Conservation (phyloP, 192 early-diverging fungal genomes). For the Coemansia sp. region DNA sequence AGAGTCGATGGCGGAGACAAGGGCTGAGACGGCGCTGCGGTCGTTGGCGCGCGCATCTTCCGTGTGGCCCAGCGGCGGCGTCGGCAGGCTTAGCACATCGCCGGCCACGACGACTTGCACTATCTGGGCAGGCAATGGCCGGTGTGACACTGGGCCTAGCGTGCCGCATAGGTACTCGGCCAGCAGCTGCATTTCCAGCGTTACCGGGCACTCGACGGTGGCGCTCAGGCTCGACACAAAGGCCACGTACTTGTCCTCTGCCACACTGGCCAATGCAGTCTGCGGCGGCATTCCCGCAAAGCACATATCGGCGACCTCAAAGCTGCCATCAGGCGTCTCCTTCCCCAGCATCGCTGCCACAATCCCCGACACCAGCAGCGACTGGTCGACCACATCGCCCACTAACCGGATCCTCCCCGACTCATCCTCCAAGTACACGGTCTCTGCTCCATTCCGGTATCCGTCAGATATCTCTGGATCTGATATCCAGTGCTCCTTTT, state of each 20-base stretch:
- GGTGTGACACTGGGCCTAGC: slow-evolving; percentile 46
- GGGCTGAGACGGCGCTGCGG: slow-evolving; percentile 42
- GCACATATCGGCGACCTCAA: slow-evolving; percentile 83
- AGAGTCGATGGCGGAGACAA: slow-evolving; percentile 61
- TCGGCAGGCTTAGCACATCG: slow-evolving; percentile 57
- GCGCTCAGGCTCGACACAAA: slow-evolving; percentile 80
- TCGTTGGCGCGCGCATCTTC: slow-evolving; percentile 54
- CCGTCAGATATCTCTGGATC: slow-evolving; percentile 62
- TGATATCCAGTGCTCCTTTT: slow-evolving; percentile 73
- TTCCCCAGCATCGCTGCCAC: slow-evolving; percentile 77
- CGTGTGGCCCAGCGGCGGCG: slow-evolving; percentile 46
- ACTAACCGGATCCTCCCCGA: slow-evolving; percentile 81
- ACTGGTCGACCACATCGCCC: slow-evolving; percentile 58
- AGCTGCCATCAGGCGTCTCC: slow-evolving; percentile 74
- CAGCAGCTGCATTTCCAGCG: slow-evolving; percentile 69
- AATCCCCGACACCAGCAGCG: slow-evolving; percentile 74
- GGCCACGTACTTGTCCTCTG: slow-evolving; percentile 68
- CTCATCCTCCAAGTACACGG: slow-evolving; percentile 83
- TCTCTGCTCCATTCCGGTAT: slow-evolving; percentile 67
- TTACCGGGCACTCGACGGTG: slow-evolving; percentile 33
- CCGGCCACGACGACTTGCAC: slow-evolving; percentile 77
- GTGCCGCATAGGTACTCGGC: slow-evolving; percentile 79
- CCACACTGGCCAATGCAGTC: slow-evolving; percentile 11
- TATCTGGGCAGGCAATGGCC: slow-evolving; percentile 50
- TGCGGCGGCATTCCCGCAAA: slow-evolving; percentile 68